Evolutionary conservation across 192 early-diverging fungal genomes (phyloP), one percentile per base, ranked within the genome.

Genomic region (Linnemannia hyalina): DNA sequence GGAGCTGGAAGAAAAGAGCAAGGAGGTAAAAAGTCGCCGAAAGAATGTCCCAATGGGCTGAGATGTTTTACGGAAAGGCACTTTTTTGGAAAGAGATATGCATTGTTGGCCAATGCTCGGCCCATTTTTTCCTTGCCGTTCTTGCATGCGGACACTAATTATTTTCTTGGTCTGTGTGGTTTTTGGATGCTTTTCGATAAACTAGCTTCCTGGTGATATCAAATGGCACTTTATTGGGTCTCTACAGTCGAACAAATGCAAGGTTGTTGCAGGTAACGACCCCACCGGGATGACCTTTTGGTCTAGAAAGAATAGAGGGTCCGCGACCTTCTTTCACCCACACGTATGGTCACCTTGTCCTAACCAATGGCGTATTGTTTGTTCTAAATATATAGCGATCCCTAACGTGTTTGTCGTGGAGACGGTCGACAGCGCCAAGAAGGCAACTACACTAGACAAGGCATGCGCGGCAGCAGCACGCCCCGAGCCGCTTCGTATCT

Each of bases 221-320:
- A 75, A 94, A 75, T 99, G 98, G 98, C 98, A 99, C 88, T 99
- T 99, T 88, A 98, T 98, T 76, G 98, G 97, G 11, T 89, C 93
- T 11, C 87, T 99, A n/a, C 98, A 99, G 87, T 96, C 94, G 85
- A 99, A 99, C 94, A 99, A 99, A 83, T 97, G 96, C 90, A 99
- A 98, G 82, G 77, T 89, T 20, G 90, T 99, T 23, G 96, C 96
- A 63, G 87, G 91, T 91, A 90, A 71, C 44, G 49, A 2, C 5
- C 22, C 65, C 47, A 16, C 22, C 26, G 32, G 73, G 23, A 75
- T 16, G 52, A 1, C 49, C 49, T 38, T 75, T 42, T 29, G 26
- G 5, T 72, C 22, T 68, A 15, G 26, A 11, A 68, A 3, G 49
- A 52, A 52, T 46, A 20, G 49, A 52, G 15, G 4, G 20, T 52